phyloP scores from a whole-genome alignment of 768 basidiomycete species.

The Amanita rimosa region DNA sequence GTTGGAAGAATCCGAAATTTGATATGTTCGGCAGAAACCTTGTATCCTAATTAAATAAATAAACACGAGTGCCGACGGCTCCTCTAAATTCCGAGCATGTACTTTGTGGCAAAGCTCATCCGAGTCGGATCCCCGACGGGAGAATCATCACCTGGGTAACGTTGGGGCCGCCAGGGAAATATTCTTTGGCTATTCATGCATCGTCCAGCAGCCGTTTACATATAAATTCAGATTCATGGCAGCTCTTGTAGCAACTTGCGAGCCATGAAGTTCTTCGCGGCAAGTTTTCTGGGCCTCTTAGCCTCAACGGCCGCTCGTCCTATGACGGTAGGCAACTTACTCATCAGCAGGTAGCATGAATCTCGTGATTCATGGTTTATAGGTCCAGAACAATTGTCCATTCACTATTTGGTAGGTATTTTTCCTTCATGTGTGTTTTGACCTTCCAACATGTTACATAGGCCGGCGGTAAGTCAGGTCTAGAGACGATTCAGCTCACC shows the following conservation, averaged over 20 bases:
- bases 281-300: conserved; percentile 12
- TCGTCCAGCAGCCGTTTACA: no score
- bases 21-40: not conserved
- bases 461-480: conserved; percentile 24
- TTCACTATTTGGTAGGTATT: conserved; percentile 49
- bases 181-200: not conserved
- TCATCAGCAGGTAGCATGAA: not conserved
- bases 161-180: not conserved
- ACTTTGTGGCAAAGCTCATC: not conserved
- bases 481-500: not conserved
- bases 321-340: conserved; percentile 28
- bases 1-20: not conserved
- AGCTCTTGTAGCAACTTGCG: no score
- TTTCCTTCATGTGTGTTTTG: not conserved
- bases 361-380: conserved; percentile 41
- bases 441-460: conserved; percentile 7
- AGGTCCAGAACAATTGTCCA: no score
- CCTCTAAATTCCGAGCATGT: no score
- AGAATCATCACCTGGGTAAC: not conserved
- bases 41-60: no score
- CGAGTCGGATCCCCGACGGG: not conserved
- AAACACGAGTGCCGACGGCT: no score
- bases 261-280: conserved; percentile 8
- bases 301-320: conserved; percentile 36
- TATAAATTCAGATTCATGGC: no score